Percentiles rank a stretch among this genome's conserved stretches.
These are phyloP conservation scores for Phycomyces blakesleeanus DNA, from an alignment of 192 early-diverging fungal genomes.

Conservation along the genomic window DNA sequence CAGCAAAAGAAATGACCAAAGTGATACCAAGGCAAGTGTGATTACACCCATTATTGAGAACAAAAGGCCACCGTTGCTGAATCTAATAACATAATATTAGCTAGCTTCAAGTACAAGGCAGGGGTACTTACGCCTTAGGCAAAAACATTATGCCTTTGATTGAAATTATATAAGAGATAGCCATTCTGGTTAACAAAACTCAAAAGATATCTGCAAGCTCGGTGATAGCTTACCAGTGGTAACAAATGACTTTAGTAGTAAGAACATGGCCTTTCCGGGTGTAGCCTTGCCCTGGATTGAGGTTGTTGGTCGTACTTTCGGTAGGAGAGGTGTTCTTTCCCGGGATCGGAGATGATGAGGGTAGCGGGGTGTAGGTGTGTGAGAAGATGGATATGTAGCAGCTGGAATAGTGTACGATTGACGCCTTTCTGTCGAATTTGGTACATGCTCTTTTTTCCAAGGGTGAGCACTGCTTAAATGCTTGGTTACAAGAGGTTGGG, in stretches of 20 bases:
- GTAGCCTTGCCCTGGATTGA: constrained; percentile 50
- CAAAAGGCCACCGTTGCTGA: constrained; percentile 59
- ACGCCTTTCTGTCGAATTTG: not conserved
- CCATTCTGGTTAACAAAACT: too few species aligned
- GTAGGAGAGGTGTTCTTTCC: constrained; percentile 25
- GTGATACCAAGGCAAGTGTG: constrained; percentile 57
- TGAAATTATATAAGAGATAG: not conserved
- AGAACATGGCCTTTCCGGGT: constrained; percentile 69
- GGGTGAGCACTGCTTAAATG: too few species aligned
- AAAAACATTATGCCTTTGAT: constrained; percentile 35
- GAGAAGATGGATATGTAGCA: not conserved
- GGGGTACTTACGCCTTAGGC: constrained; percentile 22
- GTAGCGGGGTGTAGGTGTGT: not conserved
- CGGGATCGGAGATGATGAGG: constrained; percentile 8
- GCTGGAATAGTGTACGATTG: not conserved
- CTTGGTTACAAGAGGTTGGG: too few species aligned
- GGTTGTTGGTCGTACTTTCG: constrained; percentile 2
- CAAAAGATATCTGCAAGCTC: not conserved
- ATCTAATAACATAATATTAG: constrained; percentile 35
- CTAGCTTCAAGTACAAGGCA: not conserved
- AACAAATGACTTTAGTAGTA: constrained; percentile 77
- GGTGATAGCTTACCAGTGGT: constrained; percentile 23
- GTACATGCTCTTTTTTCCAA: too few species aligned
- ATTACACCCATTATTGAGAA: constrained; percentile 51
- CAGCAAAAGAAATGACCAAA: constrained; percentile 64